phyloP scores from a whole-genome alignment of 257 asterid genomes.

The Przewalskia tangutica region DNA sequence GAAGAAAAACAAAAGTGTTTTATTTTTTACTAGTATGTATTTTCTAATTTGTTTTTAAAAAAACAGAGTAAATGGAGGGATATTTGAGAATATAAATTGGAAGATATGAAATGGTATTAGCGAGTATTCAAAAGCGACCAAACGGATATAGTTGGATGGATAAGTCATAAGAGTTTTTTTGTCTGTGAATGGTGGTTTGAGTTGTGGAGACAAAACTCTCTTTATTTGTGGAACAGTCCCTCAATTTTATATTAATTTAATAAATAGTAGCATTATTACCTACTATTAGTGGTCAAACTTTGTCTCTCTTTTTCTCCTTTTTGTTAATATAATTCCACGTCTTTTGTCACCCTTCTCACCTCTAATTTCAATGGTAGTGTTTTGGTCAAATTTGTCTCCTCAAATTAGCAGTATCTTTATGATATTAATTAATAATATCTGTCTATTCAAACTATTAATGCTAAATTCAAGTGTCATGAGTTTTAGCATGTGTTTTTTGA shows the following conservation, averaged over 20 bases:
- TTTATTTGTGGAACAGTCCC: neutral
- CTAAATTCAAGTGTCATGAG: neutral
- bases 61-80: neutral
- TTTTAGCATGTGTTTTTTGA: neutral
- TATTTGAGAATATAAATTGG: neutral
- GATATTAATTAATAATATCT: neutral
- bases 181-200: constrained; percentile 9
- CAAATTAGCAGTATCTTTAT: neutral
- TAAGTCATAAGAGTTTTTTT: neutral
- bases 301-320: neutral
- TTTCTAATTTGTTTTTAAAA: too few relatives aligned
- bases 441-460: neutral
- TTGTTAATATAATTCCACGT: neutral
- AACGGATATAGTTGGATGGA: neutral
- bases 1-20: neutral
- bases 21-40: too few relatives aligned
- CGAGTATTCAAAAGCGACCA: neutral
- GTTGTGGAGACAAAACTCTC: constrained; percentile 13
- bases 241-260: neutral
- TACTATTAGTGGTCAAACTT: neutral
- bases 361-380: neutral
- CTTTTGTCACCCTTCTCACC: neutral
- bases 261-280: neutral
- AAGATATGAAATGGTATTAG: neutral
- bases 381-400: constrained; percentile 2